Base-by-base conservation (phyloP, 192 early-diverging fungal genomes). In the Coemansia sp. region DNA sequence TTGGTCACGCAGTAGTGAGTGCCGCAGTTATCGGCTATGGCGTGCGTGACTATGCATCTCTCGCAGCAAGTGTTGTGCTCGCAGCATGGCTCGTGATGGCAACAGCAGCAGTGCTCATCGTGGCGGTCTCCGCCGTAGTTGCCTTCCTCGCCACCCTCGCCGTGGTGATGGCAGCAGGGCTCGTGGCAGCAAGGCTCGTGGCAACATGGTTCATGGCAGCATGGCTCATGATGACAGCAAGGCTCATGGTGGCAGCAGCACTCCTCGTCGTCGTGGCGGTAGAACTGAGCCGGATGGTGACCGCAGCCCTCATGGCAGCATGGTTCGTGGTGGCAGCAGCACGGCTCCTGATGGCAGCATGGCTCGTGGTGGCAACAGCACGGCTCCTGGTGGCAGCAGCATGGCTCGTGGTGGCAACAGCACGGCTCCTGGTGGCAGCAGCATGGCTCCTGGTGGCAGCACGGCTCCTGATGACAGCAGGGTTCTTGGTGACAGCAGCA, bases 1-100 rank as follows among this genome's bases (percentile, higher is more conserved):
- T 68, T 80, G 38, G 72, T 75, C 58, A 80, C 78, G 48, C 78
- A 80, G 78, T 80, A 80, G 78, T 80, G 78, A 6, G 78, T 80
- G 59, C 73, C 78, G 45, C 73, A 80, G 66, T 72, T 75, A 39
- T 80, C 78, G 23, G 73, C 78, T 3, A 80, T 26, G 0, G 78
- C 78, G 42, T 80, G 78, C 2, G 78, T 80, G 14, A 75, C 65
- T 3, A 75, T 61, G 59, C 58, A 59, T 55, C 69, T 71, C 57
- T 80, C 73, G 69, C 77, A 75, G 72, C 69, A 72, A 28, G 55
- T 42, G 72, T 75, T 62, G 58, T 68, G 71, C 60, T 72, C 62
- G 58, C 62, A 64, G 58, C 50, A 66, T 18, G 61, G 58, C 59
- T 53, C 43, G 48, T 69, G 63, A 56, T 79, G 52, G 61, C 72